phyloP scores from a whole-genome alignment of 148 eudicot species.

The Chenopodium berlandieri region DNA sequence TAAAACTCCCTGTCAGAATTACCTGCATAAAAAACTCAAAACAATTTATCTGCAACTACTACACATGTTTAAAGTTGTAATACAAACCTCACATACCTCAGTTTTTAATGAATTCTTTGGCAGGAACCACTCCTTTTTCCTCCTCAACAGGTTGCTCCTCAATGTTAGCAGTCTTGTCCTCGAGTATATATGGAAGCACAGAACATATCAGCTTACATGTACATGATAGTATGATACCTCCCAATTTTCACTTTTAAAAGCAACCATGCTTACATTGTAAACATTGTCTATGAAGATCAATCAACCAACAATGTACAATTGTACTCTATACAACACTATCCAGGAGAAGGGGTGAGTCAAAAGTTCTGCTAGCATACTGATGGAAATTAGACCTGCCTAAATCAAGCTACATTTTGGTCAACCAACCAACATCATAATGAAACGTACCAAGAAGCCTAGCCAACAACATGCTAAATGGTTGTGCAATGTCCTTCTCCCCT shows the following conservation, averaged over 20 bases:
- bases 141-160: conserved; percentile 38
- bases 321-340: background rate
- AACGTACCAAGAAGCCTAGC: too few species aligned
- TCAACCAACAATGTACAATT: background rate
- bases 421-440: too few species aligned
- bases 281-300: background rate
- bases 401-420: too few species aligned
- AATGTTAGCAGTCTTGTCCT: conserved; percentile 30
- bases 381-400: too few species aligned
- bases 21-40: conserved; percentile 34
- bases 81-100: conserved; percentile 38
- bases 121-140: conserved; percentile 31
- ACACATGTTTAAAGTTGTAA: background rate
- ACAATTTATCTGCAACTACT: too few species aligned
- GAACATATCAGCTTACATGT: background rate
- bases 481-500: too few species aligned
- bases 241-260: background rate
- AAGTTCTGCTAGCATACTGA: too few species aligned
- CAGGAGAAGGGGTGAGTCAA: too few species aligned
- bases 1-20: conserved; percentile 80
- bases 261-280: background rate
- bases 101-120: conserved; percentile 33
- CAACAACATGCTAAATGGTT: too few species aligned
- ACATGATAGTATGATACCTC: background rate
- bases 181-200: conserved; percentile 20